Percentiles rank a stretch among this genome's conserved stretches.
Conservation (phyloP, 2,329 filamentous ascomycete genomes). For the Cryphonectria carpinicola region DNA sequence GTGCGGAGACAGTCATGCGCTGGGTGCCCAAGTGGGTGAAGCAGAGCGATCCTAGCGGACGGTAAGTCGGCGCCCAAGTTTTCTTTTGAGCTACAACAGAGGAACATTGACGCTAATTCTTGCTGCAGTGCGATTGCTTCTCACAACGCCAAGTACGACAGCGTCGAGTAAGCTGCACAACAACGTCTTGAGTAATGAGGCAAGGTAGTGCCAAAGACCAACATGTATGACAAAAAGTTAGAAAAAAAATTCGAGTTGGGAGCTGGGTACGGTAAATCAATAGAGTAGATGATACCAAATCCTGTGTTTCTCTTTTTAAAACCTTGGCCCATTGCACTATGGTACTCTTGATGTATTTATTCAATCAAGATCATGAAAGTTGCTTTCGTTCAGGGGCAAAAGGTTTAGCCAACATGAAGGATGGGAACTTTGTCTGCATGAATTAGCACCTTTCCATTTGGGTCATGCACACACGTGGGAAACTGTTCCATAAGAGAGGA, state of each 20-base stretch:
- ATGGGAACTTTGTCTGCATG: not conserved
- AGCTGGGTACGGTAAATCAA: slow-evolving; percentile 5
- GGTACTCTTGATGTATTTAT: not conserved
- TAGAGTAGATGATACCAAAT: not conserved
- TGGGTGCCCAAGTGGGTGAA: slow-evolving; percentile 98
- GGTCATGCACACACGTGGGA: slow-evolving; percentile 14
- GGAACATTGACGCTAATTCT: slow-evolving; percentile 28
- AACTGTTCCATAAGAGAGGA: not conserved
- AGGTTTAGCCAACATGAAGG: not conserved
- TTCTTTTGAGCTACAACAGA: not conserved
- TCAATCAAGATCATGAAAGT: not conserved
- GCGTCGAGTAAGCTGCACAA: slow-evolving; percentile 39
- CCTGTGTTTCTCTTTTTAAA: not conserved
- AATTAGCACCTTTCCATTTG: not conserved
- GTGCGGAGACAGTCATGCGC: slow-evolving; percentile 89
- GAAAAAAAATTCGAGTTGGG: not conserved
- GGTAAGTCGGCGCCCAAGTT: slow-evolving; percentile 54
- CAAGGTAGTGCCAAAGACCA: not conserved
- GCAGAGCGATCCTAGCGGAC: slow-evolving; percentile 92
- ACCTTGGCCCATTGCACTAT: not conserved
- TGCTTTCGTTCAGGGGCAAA: not conserved
- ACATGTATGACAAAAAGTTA: not conserved
- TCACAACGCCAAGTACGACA: slow-evolving; percentile 75
- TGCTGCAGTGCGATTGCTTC: slow-evolving; percentile 70
- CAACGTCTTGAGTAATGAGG: not conserved